Conservation (phyloP, 352 stramenopile species). For the Pythium coloratum region DNA sequence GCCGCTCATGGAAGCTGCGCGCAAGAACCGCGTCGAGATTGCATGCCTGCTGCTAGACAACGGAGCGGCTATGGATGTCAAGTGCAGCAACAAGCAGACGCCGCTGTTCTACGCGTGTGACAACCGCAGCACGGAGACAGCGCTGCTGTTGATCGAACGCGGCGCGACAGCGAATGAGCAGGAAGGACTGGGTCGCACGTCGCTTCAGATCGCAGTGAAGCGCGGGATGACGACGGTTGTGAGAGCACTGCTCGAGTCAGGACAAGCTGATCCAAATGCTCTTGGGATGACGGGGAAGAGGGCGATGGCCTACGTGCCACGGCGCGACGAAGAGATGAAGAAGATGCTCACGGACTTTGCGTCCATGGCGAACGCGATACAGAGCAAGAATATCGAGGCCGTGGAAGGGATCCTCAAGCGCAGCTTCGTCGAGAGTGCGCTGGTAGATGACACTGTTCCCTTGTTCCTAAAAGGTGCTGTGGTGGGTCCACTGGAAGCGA, state of each 20-base stretch:
- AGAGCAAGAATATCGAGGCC: not conserved
- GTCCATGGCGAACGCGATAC: constrained; percentile 3
- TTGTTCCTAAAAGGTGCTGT: not conserved
- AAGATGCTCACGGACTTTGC: constrained; percentile 1
- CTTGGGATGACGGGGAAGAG: not conserved
- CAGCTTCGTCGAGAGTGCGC: not conserved
- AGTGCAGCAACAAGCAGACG: constrained; percentile 9
- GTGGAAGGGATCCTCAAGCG: constrained; percentile 7
- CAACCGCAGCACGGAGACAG: constrained; percentile 21
- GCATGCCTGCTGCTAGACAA: constrained; percentile 26
- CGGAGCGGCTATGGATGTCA: constrained; percentile 25
- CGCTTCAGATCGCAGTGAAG: constrained; percentile 38
- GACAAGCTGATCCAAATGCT: constrained; percentile 15
- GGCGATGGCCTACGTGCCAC: constrained; percentile 3
- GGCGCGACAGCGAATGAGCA: constrained; percentile 23
- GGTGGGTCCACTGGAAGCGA: not conserved
- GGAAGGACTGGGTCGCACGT: constrained; percentile 39
- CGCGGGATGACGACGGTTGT: constrained; percentile 35
- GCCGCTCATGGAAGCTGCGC: constrained; percentile 37
- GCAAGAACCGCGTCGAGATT: constrained; percentile 27
- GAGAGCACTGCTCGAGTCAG: constrained; percentile 35
- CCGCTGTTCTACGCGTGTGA: constrained; percentile 27
- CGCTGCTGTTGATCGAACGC: constrained; percentile 31
- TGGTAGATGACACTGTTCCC: not conserved
- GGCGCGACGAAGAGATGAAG: not conserved